phyloP scores from a whole-genome alignment of 306 rosid genomes.

The Chamaecrista fasciculata region DNA sequence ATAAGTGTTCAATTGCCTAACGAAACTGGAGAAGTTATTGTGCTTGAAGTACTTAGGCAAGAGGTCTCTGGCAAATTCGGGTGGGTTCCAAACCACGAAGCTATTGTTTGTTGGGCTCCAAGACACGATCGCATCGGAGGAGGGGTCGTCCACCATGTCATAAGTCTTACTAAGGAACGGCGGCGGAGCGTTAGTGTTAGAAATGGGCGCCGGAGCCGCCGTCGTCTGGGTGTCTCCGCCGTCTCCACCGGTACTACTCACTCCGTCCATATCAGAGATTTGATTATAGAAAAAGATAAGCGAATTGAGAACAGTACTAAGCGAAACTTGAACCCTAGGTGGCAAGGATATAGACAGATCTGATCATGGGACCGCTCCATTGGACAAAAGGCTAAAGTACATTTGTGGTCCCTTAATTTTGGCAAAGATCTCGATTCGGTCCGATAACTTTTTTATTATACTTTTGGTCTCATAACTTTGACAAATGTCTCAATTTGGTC shows the following conservation, averaged over 20 bases:
- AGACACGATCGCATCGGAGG: conserved; percentile 75
- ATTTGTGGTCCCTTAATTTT: too few species aligned
- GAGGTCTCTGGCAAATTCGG: conserved; percentile 89
- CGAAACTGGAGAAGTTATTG: conserved; percentile 91
- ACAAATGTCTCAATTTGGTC: too few species aligned
- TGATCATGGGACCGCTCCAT: too few species aligned
- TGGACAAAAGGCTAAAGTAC: too few species aligned
- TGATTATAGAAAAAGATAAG: neutral
- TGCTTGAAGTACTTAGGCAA: conserved; percentile 93
- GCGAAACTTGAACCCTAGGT: conserved; percentile 41
- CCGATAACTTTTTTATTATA: too few species aligned
- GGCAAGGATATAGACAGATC: too few species aligned
- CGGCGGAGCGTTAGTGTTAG: conserved; percentile 69
- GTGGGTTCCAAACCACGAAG: conserved; percentile 98
- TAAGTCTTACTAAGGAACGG: conserved; percentile 93
- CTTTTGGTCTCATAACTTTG: too few species aligned
- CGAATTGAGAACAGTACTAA: too few species aligned
- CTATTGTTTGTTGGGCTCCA: conserved; percentile 92
- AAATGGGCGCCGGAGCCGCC: conserved; percentile 58
- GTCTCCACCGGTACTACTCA: conserved; percentile 32
- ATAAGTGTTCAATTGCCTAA: conserved; percentile 91
- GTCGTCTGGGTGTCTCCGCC: conserved; percentile 35
- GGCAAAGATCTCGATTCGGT: too few species aligned
- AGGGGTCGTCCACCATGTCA: conserved; percentile 93
- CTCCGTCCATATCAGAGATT: conserved; percentile 42